A percentile compares a stretch with the other conserved stretches of the same genome.
Conservation (phyloP, 352 stramenopile species). For the Phytopythium chamaehyphon region DNA sequence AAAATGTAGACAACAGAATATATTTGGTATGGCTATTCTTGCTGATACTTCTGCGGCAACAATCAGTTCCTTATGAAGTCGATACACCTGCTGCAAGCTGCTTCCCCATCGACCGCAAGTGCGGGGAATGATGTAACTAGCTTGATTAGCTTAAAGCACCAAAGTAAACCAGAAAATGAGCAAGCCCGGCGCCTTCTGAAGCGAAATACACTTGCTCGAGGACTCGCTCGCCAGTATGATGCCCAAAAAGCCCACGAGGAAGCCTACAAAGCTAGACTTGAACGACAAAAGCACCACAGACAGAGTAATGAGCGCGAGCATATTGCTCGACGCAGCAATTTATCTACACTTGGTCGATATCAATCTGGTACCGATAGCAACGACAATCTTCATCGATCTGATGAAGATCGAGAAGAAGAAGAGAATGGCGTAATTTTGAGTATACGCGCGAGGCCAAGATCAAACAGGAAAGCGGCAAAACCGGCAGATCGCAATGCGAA, state of each 20-base stretch:
- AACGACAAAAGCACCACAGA: constrained; percentile 11
- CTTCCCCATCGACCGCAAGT: too few relatives aligned
- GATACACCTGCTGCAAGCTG: too few relatives aligned
- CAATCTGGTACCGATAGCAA: too few relatives aligned
- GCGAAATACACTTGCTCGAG: constrained; percentile 16
- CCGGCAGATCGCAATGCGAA: too few relatives aligned
- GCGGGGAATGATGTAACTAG: background rate
- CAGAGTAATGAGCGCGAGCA: constrained; percentile 5
- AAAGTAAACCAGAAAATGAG: background rate
- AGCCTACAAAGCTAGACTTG: constrained; percentile 15
- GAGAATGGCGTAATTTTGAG: too few relatives aligned
- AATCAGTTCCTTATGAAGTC: too few relatives aligned
- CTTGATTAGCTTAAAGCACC: background rate
- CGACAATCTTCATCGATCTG: too few relatives aligned
- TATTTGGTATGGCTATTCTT: constrained; percentile 4
- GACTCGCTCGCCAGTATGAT: constrained; percentile 22
- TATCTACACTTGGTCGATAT: too few relatives aligned
- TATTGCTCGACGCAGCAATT: background rate
- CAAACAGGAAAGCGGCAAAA: too few relatives aligned
- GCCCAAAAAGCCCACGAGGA: constrained; percentile 26
- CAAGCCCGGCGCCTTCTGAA: background rate
- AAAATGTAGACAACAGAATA: background rate
- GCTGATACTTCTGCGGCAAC: too few relatives aligned
- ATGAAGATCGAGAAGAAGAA: too few relatives aligned
- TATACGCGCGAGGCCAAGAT: too few relatives aligned